Evolutionary conservation across 2,329 filamentous ascomycete genomes (phyloP).

Genomic region (Fusarium globosum): DNA sequence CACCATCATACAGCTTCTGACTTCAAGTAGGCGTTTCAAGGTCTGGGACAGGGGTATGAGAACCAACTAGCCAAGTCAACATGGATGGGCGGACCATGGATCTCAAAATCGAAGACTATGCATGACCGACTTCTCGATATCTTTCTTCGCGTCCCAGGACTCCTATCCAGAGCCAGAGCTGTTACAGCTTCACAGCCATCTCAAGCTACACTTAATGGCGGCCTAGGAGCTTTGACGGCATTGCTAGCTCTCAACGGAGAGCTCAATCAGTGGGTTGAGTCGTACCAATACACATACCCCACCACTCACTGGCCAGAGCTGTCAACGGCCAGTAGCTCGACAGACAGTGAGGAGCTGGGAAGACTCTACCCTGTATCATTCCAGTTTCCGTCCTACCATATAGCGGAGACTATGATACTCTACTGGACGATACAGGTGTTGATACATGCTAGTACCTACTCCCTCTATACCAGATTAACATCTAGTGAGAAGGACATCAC

Average conservation of each 20-base stretch:
- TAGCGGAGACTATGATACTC: not conserved
- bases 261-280: not conserved
- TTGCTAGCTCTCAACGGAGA: fast-evolving
- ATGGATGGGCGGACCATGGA: not conserved
- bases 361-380: not conserved
- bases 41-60: fast-evolving
- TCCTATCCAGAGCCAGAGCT: fast-evolving
- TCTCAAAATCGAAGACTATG: not conserved
- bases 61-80: fast-evolving
- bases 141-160: not conserved
- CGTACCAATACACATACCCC: not conserved
- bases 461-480: fast-evolving
- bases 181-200: fast-evolving
- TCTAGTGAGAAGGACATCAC: fast-evolving
- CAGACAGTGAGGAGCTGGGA: not conserved
- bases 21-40: not conserved
- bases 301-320: not conserved
- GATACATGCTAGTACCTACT: not conserved
- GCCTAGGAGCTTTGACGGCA: fast-evolving
- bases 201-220: fast-evolving
- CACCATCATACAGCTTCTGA: fast-evolving
- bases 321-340: not conserved
- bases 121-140: not conserved
- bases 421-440: not conserved
- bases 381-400: not conserved